phyloP scores from a whole-genome alignment of 768 basidiomycete genomes.

The Russula emetica region DNA sequence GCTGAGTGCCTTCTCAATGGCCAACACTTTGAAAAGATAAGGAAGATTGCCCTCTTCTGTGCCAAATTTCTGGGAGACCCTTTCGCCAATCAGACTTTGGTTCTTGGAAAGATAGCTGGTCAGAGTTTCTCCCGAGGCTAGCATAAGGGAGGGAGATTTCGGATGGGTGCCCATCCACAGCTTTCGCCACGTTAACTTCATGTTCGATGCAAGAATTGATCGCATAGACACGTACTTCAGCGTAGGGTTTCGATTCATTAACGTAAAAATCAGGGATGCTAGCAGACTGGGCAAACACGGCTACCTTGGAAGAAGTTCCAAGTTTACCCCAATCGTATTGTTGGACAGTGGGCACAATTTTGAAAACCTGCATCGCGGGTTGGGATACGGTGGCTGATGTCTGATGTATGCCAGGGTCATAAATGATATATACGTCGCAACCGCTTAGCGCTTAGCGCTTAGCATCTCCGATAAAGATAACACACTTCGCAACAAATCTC shows the following conservation, averaged over 20 bases:
- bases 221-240: constrained; percentile 61
- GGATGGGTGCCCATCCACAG: constrained; percentile 99
- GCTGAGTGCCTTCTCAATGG: constrained; percentile 83
- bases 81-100: constrained; percentile 53
- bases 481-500: no score
- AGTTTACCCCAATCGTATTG: constrained; percentile 94
- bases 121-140: constrained; percentile 43
- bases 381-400: constrained; percentile 2
- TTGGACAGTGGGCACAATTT: constrained; percentile 78
- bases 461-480: no score
- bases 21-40: constrained; percentile 89
- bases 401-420: no score
- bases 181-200: constrained; percentile 39
- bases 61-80: constrained; percentile 31
- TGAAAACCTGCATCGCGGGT: constrained; percentile 51
- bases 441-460: no score
- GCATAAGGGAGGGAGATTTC: constrained; percentile 56
- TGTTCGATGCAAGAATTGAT: not conserved
- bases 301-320: constrained; percentile 79
- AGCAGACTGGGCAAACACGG: constrained; percentile 67
- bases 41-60: constrained; percentile 67
- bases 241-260: constrained; percentile 75
- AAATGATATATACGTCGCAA: no score
- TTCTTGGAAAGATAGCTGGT: constrained; percentile 60
- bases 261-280: constrained; percentile 60